Evolutionary conservation across 192 early-diverging fungal species (phyloP), one percentile per base, ranked within the genome.

Genomic region (Mortierella claussenii): DNA sequence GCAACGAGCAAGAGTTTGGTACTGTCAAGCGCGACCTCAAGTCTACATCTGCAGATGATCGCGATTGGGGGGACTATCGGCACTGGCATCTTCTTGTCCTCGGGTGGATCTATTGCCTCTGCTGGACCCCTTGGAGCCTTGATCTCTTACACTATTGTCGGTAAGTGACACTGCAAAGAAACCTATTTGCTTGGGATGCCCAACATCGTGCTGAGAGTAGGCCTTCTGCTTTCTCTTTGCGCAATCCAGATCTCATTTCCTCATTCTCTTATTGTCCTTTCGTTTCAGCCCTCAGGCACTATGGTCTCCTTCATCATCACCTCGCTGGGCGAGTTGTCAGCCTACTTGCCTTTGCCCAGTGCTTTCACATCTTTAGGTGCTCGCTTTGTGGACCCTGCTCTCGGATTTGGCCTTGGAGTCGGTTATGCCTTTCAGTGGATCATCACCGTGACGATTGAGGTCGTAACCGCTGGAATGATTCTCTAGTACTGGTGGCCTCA

Each of bases 261-360:
- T n/a, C n/a, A n/a, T n/a, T n/a, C 27, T 23, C 15, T 45, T 17
- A 32, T 13, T 50, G 33, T 40, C 55, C 36, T 33, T 48, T 24
- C 8, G 15, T 1, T 24, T 23, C 4, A 30, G 5, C 1, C 21
- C n/a, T 5, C 47, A 56, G 91, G 89, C 18, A 81, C 81, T 4
- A 88, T 90, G 78, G 89, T 90, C 15, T 92, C 85, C 46, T 92
- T 89, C 50, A 83, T 92, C 30, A 86, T 91, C 79, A 93, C 89
- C 5, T 91, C 89, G 65, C 83, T 97, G 57, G 94, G 92, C 63
- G 95, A 97, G 69, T 90, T 96, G 90, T 86, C 92, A 1, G 89
- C 95, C 0, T 88, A 89, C 37, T 88, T 97, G 46, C 92, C 95
- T 9, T 85, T 91, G 1, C 85, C 92, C 3, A 93, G 93, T 48